Evolutionary conservation across 2,329 filamentous ascomycete species (phyloP).

Genomic region (Cryphonectria radicalis): DNA sequence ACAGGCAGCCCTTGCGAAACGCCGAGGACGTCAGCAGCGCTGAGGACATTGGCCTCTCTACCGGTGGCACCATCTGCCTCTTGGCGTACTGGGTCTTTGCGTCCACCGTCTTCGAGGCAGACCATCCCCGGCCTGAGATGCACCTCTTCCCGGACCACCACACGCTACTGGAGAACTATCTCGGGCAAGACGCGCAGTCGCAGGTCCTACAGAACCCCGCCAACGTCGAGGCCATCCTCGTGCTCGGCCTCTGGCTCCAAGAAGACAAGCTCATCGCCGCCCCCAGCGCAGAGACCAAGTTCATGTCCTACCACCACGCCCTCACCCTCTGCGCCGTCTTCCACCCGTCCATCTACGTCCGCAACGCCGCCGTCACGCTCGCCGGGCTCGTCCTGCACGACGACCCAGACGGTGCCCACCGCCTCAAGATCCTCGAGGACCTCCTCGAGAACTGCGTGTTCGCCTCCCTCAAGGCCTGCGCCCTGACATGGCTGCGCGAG

Average conservation of each 20-base stretch:
- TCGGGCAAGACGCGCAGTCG: conserved; percentile 53
- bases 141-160: conserved; percentile 65
- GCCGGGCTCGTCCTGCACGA: conserved; percentile 61
- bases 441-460: conserved; percentile 69
- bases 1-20: conserved; percentile 49
- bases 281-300: conserved; percentile 43
- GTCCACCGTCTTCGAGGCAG: conserved; percentile 62
- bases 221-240: conserved; percentile 62
- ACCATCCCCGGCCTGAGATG: conserved; percentile 57
- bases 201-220: conserved; percentile 56
- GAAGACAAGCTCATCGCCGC: conserved; percentile 50
- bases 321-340: conserved; percentile 62
- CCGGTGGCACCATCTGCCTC: conserved; percentile 62
- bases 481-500: conserved; percentile 66
- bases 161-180: conserved; percentile 56
- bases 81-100: conserved; percentile 67
- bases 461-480: conserved; percentile 64
- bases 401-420: conserved; percentile 61
- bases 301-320: conserved; percentile 65
- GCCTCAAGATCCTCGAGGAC: conserved; percentile 66
- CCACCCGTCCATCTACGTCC: conserved; percentile 57
- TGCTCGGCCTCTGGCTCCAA: conserved; percentile 64
- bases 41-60: conserved; percentile 60
- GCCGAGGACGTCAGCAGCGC: conserved; percentile 38
- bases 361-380: conserved; percentile 58